Base-by-base conservation (phyloP, 225 moss, liverwort and hornwort species). In the Antitrichia curtipendula region DNA sequence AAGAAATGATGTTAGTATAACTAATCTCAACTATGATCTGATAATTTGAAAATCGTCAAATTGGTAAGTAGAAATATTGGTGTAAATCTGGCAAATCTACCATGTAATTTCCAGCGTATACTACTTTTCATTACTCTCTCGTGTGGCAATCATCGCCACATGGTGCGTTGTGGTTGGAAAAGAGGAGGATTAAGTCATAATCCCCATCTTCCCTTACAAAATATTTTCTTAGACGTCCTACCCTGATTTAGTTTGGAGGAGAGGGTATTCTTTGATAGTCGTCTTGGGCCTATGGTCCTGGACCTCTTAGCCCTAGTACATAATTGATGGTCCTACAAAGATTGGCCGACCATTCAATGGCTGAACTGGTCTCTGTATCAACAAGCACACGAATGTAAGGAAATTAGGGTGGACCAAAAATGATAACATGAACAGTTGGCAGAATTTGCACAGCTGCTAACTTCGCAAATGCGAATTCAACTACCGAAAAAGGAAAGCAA, bases 321-420 rank as follows among this genome's bases (percentile, higher is more conserved):
- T 10, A 45, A 38, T 78, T 83, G 61, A 91, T 86, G 82, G 96
- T 79, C 88, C 87, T 87, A 50, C 43, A 81, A 75, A 89, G 73
- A 86, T 87, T 52, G 41, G 56, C 54, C 87, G 78, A 82, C 49
- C 77, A 9, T 85, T 84, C 50, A 90, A 63, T n/a, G 88, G 86
- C 75, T 90, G 88, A 75, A 90, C 18, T 52, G 88, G 90, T 85
- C 90, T 84, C 88, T 92, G 88, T 45, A 80, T 85, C 85, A 41
- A 70, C 52, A 50, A 76, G 47, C 15, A 82, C 53, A 85, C 28
- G 28, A 66, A 50, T 57, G 66, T 29, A 23, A 64, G 32, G 56
- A 8, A 58, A 57, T 69, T 49, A 86, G 68, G 40, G 45, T 52
- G 65, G 38, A 41, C 23, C 22, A 38, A 43, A 58, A 60, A 43